Evolutionary conservation across 495 filamentous ascomycete species (phyloP), one percentile per base, ranked within the genome.

Genomic region (Annulohypoxylon maeteangense): DNA sequence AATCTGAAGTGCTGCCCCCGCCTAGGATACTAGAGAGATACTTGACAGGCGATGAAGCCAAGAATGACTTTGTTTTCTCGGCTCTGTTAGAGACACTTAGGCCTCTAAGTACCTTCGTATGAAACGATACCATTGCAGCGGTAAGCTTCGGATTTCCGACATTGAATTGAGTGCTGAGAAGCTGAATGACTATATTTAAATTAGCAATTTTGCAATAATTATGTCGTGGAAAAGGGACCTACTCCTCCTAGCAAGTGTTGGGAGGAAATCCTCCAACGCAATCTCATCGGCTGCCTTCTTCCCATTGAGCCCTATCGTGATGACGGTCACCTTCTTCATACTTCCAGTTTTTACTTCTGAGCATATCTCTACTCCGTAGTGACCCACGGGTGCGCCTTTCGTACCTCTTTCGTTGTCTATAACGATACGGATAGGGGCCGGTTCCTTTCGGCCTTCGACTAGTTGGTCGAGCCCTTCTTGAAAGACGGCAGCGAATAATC

Each of bases 31-130:
- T 95, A 0, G 94, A 95, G 25, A 99, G 85, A 74, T 98, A 80
- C 78, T 98, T 99, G 36, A 95, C 92, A 0, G 95, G 95, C 8
- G 94, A 97, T 10, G 90, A 87, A 10, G 91, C 89, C 20, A 93
- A 86, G 71, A 92, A 90, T 0, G 84, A 87, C 73, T 81, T 88
- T 64, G 81, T 82, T 76, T 83, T 90, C 75, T 89, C 86, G 4
- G 85, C 84, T 47, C 89, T 87, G 67, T 86, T 77, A 47, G 84
- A 83, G 34, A 93, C 80, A 42, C 87, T 86, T n/a, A 96, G 81
- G 5, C 89, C 88, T 16, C 89, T 87, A 44, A 99, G 82, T 29
- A 95, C 87, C 61, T 92, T 93, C 57, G 90, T 89, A 75, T 93
- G 85, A 60, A 87, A 89, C 7, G 86, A 87, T 12, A 93, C 83